Base-by-base conservation (phyloP, 441 rosid species). In the Mallotus repandus region DNA sequence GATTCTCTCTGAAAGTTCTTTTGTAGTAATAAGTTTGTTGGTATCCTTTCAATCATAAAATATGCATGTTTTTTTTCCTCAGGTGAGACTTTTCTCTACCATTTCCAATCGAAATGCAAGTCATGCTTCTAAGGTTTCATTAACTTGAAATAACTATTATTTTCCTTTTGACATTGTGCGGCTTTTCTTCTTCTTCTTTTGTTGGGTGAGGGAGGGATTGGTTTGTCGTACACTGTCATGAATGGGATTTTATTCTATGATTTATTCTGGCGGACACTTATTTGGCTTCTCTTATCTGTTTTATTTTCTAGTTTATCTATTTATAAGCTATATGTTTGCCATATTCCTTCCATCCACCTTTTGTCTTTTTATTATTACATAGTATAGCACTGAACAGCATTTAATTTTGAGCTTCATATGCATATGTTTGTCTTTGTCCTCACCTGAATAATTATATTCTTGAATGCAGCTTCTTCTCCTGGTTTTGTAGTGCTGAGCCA, bases 381-480 rank as follows among this genome's bases (percentile, higher is more conserved):
- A 32, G 6, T 32, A 19, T 21, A 13, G 19, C 18, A 55, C 38
- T 7, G 7, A 13, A 38, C 3, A 29, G 21, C 18, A 41, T 43
- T 46, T 45, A 11, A 11, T 16, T 45, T 60, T 29, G 29, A 49
- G 56, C 4, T 32, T 76, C 29, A 2, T n/a, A 48, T 56, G 0
- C 2, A 7, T 7, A 7, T 49, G 14, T 14, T 18, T 67, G 41
- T 25, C 19, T 4, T 29, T 32, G 12, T 55, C 21, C 14, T 52
- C 41, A 19, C 48, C 5, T 60, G 29, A 58, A 32, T 56, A 70
- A 70, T 61, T 75, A 29, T 54, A 71, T 49, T 29, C 63, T 57
- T 77, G 74, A 69, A 10, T 85, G 84, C 89, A 95, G 99, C 80
- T 95, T 95, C 90, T 93, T 95, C 79, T 82, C 79, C 69, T 93